Base-by-base conservation (phyloP, 495 filamentous ascomycete species). In the Neurospora tetrasperma region DNA sequence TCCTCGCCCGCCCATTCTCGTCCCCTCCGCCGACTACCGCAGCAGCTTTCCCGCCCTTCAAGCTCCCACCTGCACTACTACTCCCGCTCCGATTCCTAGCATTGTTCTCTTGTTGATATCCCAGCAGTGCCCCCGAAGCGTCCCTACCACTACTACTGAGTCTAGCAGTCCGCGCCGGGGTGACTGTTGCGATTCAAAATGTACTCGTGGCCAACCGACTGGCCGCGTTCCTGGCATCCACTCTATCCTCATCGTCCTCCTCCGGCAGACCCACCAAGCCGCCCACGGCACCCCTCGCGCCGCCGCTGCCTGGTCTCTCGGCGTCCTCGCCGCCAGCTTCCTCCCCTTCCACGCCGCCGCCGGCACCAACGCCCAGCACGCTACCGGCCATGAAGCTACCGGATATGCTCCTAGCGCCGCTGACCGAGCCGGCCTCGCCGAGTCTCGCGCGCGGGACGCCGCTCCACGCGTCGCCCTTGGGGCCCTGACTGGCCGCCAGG, bases 401-500 rank as follows among this genome's bases (percentile, higher is more conserved):
- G 77, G 90, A 93, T 74, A 94, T 87, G 79, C 90, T 92, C 74
- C 95, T 86, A 14, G 54, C 23, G 23, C 54, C 54, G 73, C 88
- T 90, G 70, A 93, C 80, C n/a, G 88, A 90, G 77, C 94, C 93
- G 43, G 87, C 92, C 35, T 87, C 75, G 74, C 94, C 87, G 27
- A 62, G 54, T 62, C 54, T 54, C 10, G 46, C 46, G 74, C 96
- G 88, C 23, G 94, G 93, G 41, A 97, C 93, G 42, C 96, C 96
- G 77, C 93, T 97, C 96, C 96, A 99, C 10, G 96, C 92, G 80
- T 99, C 96, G 6, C 96, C 96, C 82, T 94, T 94, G 16, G 96
- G 94, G 3, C 96, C 96, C 81, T 99, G 96, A 77, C 91, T 94
- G 7, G 91, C 90, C 4, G 91, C 89, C 59, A 97, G 79, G 78